Percentiles rank a stretch among this genome's conserved stretches.
phyloP scores from a whole-genome alignment of 345 rosid species.

The Murraya koenigii region DNA sequence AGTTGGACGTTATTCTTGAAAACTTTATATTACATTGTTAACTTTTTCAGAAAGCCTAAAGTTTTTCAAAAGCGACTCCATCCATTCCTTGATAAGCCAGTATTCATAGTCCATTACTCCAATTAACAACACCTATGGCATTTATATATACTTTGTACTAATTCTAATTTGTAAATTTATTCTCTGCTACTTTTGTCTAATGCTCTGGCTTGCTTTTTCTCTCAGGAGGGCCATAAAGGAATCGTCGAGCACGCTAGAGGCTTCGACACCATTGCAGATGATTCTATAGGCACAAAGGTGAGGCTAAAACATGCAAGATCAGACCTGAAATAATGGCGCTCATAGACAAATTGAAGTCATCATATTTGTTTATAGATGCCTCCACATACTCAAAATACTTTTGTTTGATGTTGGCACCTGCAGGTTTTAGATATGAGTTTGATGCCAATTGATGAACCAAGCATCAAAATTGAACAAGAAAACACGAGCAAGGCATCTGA shows the following conservation, averaged over 20 bases:
- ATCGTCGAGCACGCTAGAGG: slow-evolving; percentile 51
- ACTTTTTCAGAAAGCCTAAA: background rate
- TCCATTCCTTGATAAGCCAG: background rate
- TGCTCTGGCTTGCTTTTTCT: background rate
- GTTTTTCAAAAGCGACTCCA: background rate
- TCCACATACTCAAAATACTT: background rate
- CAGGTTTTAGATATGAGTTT: slow-evolving; percentile 53
- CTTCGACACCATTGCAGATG: slow-evolving; percentile 46
- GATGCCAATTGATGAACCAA: slow-evolving; percentile 61
- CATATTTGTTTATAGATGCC: background rate
- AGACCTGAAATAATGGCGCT: background rate
- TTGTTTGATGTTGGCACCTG: slow-evolving; percentile 15
- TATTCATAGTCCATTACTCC: background rate
- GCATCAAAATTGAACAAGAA: slow-evolving; percentile 67
- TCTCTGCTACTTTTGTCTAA: background rate
- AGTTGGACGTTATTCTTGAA: background rate
- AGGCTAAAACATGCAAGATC: slow-evolving; percentile 1
- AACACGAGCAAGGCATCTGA: slow-evolving; percentile 49
- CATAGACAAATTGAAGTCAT: background rate
- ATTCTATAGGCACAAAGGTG: slow-evolving; percentile 57
- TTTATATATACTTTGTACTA: background rate
- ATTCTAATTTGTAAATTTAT: background rate
- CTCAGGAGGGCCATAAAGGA: slow-evolving; percentile 61
- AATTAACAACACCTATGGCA: background rate
- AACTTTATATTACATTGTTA: background rate